Base-by-base conservation (phyloP, 2,329 filamentous ascomycete genomes). In the Fusarium pininemorale region DNA sequence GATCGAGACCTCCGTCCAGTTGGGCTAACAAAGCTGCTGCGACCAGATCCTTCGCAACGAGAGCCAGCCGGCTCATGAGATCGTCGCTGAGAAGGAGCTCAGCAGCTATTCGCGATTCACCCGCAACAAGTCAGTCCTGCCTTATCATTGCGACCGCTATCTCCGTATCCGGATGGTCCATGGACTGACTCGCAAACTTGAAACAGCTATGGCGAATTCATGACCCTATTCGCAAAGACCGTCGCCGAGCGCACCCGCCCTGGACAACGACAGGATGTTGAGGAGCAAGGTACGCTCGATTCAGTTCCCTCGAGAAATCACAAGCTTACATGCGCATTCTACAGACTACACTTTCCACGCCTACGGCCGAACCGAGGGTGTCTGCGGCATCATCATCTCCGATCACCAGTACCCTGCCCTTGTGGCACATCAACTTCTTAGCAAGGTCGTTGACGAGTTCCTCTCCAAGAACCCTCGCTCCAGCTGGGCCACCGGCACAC, bases 401-500 rank as follows among this genome's bases (percentile, higher is more conserved):
- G 92, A 94, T 79, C 89, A 92, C 79, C 89, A 92, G 78, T 95
- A 95, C 83, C 92, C 93, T 53, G 87, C 89, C 41, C 87, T 96
- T 14, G 94, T 95, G 30, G 95, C 95, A 30, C 95, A 98, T 82
- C 92, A 94, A 83, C 88, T 98, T 61, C 90, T 98, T 76, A 92
- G 91, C 81, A 97, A 98, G 78, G 88, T 96, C 63, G 86, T 95
- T 82, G 94, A 98, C 83, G 94, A 97, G 82, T 98, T 98, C 84
- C 87, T 95, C 44, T 86, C 90, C 74, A 90, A 92, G 80, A 90
- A 96, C 85, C 93, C 94, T 14, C 89, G 90, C 67, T 90, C 90
- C 57, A 85, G 90, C 48, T 96, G 91, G 88, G 86, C 87, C 24
- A 87, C 85, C 79, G 82, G 88, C 80, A 86, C 78, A 77, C 86